Percentiles rank a stretch among this genome's conserved stretches.
Evolutionary conservation across 1,284 basidiomycete genomes (phyloP).

Genomic region (Thecaphora thlaspeos): DNA sequence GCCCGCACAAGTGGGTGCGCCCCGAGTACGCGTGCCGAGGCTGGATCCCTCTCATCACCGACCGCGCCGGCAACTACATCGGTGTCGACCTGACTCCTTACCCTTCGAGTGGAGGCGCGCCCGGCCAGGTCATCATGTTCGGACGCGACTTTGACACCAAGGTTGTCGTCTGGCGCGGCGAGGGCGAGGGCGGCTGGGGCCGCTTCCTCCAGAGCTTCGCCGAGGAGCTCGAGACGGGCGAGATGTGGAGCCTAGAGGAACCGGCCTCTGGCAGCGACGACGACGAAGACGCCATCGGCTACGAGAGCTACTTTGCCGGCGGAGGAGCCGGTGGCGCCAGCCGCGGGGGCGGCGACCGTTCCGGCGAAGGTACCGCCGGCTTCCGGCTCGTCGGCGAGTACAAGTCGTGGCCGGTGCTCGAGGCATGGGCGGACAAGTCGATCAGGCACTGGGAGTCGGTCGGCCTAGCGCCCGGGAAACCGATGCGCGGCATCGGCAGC

Average conservation of each 20-base stretch:
- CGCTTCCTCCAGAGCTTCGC: constrained; percentile 89
- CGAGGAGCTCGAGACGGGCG: constrained; percentile 86
- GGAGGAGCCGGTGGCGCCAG: constrained; percentile 41
- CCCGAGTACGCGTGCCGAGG: constrained; percentile 86
- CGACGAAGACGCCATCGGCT: constrained; percentile 54
- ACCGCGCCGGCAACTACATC: constrained; percentile 93
- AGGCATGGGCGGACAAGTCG: constrained; percentile 55
- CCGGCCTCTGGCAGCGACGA: constrained; percentile 27
- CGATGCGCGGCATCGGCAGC: constrained; percentile 10
- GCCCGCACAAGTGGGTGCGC: constrained; percentile 88
- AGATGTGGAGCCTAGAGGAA: constrained; percentile 59
- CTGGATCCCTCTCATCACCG: constrained; percentile 91
- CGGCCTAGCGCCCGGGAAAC: constrained; percentile 37
- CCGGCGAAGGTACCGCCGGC: constrained; percentile 44
- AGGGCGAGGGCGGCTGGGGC: constrained; percentile 89
- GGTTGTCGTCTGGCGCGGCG: constrained; percentile 72
- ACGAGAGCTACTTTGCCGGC: constrained; percentile 52
- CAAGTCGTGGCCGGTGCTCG: constrained; percentile 53
- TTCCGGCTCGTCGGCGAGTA: constrained; percentile 52
- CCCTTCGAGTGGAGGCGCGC: constrained; percentile 63
- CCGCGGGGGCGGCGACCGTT: constrained; percentile 48
- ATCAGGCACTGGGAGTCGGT: constrained; percentile 48
- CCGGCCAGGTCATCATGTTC: constrained; percentile 95
- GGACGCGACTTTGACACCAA: constrained; percentile 98
- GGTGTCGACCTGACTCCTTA: constrained; percentile 87